Base-by-base conservation (phyloP, 2,329 filamentous ascomycete species). In the Stagonosporopsis cucurbitacearum region DNA sequence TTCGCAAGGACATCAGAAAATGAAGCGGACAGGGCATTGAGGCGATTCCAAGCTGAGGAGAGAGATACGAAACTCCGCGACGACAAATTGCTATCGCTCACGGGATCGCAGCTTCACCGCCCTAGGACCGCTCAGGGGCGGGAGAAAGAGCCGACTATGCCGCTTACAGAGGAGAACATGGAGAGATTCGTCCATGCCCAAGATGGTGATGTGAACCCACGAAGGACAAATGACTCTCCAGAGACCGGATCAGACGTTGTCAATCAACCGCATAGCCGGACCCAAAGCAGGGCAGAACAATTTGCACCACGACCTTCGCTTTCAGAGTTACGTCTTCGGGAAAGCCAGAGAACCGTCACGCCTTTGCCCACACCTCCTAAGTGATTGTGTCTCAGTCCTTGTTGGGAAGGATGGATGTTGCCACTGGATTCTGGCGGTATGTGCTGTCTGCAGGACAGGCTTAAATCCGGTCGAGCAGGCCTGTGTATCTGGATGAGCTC, bases 61-160 rank as follows among this genome's bases (percentile, higher is more conserved):
- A 82, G 82, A 67, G 83, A 84, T 3, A 80, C 79, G 23, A 72
- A 75, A 44, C 69, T 85, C 4, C 76, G 83, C 15, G 82, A 86
- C 62, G 80, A 84, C 55, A 84, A 84, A 62, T 68, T 86, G 17
- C 74, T 86, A 15, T 78, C 77, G n/a, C 74, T 78, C 19, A 79
- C 76, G 30, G 77, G 78, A 19, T 74, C 76, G 15, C 61, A 69
- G 40, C 53, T 66, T 30, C 59, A 69, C 46, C 64, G 58, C 35
- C 65, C 66, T 43, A 53, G 60, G 32, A 64, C 48, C 17, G 55
- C 62, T 39, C 63, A 70, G 39, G 64, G 61, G 46, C 49, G 33
- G 7, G 54, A 63, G 12, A 55, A 46, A 13, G 64, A 62, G 19
- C 57, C 59, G 13, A 66, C 67, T 7, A 67, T 72, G 53, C 74